Base-by-base conservation (phyloP, 2,329 filamentous ascomycete species). In the Simplicillium sp. region DNA sequence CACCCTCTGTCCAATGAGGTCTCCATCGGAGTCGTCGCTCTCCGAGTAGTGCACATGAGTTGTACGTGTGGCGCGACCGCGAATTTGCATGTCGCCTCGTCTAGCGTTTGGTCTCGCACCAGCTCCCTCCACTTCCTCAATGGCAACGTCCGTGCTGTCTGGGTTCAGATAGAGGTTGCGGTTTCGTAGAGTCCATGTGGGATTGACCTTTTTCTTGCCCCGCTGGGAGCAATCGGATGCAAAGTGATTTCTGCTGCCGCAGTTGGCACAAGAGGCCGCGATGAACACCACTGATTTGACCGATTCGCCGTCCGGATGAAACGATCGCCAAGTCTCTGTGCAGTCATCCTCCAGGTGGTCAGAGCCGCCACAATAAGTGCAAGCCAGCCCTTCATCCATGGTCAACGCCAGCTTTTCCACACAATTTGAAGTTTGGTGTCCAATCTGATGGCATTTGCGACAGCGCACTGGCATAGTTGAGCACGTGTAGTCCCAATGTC, bases 261-360 rank as follows among this genome's bases (percentile, higher is more conserved):
- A 83, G 29, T 54, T 56, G 43, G 75, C 77, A 56, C 79, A 82
- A 40, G 66, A 71, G 1, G 66, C 58, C 1, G 66, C 65, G 15
- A 82, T 65, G 25, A 57, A 55, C 37, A 59, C 59, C 32, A 80
- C 74, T 44, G 66, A 75, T 43, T 61, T 64, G 37, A 67, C 59
- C 12, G 57, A 57, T 13, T 59, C 52, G 9, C 59, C 50, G 12
- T 60, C 56, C 2, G 65, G 66, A 11, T 60, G 55, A 53, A 72
- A 81, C 14, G 68, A 76, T 43, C 71, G 66, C 79, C 79, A 86
- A 17, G 81, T 60, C 37, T 68, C 62, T 40, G 73, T 68, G 54
- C 83, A 87, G 3, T 70, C 59, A 11, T 64, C 54, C 52, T 86
- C 82, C 8, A 69, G 49, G 50, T 87, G 83, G 8, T 70, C 64